These are phyloP conservation scores for Coniferiporia sulphurascens DNA, from an alignment of 1,284 basidiomycete species.

Conservation along the genomic window DNA sequence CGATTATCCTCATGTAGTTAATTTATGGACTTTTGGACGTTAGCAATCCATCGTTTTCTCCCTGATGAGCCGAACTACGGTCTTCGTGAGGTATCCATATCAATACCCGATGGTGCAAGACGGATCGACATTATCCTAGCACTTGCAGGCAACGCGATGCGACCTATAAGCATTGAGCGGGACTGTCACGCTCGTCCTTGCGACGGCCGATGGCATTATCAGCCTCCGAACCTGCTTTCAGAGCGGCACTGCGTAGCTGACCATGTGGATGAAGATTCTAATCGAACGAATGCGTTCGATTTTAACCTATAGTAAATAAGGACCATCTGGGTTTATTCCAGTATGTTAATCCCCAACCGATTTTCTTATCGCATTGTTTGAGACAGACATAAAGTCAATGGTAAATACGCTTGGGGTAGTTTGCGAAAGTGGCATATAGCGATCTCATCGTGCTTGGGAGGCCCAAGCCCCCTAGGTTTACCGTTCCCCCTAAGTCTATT, in stretches of 20 bases:
- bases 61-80: slow-evolving; percentile 17
- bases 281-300: slow-evolving; percentile 23
- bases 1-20: background rate
- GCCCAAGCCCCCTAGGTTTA: slow-evolving; percentile 3
- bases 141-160: no score
- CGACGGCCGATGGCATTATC: slow-evolving; percentile 21
- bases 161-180: no score
- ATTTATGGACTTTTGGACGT: no score
- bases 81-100: no score
- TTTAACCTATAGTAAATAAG: slow-evolving; percentile 17
- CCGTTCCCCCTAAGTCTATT: no score
- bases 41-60: no score
- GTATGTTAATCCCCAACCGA: no score
- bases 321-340: slow-evolving; percentile 1
- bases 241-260: slow-evolving; percentile 21
- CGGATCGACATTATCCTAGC: no score
- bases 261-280: no score
- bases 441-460: slow-evolving; percentile 21
- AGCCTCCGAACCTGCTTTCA: slow-evolving; percentile 21
- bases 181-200: slow-evolving; percentile 24
- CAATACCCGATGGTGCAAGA: no score
- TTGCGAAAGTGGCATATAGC: slow-evolving; percentile 21
- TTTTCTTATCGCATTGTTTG: background rate
- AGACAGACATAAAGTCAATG: slow-evolving; percentile 23
- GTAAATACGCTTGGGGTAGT: slow-evolving; percentile 24